Base-by-base conservation (phyloP, 129 eudicot species). In the Gnaphalium uliginosum region DNA sequence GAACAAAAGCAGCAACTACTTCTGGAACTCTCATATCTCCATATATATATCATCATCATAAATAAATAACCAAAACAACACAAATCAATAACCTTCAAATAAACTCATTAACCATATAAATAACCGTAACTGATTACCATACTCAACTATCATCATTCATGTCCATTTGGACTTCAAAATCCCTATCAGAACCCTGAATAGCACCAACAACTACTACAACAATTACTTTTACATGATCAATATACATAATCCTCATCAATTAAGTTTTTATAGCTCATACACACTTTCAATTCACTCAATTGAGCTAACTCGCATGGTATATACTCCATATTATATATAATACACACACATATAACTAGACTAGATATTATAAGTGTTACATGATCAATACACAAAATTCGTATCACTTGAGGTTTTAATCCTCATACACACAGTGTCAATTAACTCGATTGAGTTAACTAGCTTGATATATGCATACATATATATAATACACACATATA, bases 21-120 rank as follows among this genome's bases (percentile, higher is more conserved):
- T 80, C 83, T 32, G 54, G 53, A 80, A 66, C 78, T 80, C 69
- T 80, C 83, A 80, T 80, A 80, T 74, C 83, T 80, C 41, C 71
- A 66, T 39, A 48, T 54, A 39, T 7, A 14, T 6, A 37, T 37
- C 41, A 35, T 35, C 41, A 37, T 37, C 46, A 37, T 43, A 75
- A 57, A 22, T 48, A 78, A 53, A 69, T 30, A 25, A 41, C 72
- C 79, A 54, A 75, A 74, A 69, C 0, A 5, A 57, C 77, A 61
- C 60, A 62, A 35, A 81, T 76, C 75, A 66, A 79, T 73, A 39
- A 73, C 62, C 78, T 33, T 72, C 23, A 26, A 68, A 8, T 41
- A 8, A 75, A 26, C 51, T 59, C 69, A 41, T 5, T 18, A 68
- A 69, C n/a, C 71, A 53, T 23, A 33, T 15, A 41, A 27, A 21